Conservation (phyloP, 169 alveolate genomes). For the Cyclospora cayetanensis region DNA sequence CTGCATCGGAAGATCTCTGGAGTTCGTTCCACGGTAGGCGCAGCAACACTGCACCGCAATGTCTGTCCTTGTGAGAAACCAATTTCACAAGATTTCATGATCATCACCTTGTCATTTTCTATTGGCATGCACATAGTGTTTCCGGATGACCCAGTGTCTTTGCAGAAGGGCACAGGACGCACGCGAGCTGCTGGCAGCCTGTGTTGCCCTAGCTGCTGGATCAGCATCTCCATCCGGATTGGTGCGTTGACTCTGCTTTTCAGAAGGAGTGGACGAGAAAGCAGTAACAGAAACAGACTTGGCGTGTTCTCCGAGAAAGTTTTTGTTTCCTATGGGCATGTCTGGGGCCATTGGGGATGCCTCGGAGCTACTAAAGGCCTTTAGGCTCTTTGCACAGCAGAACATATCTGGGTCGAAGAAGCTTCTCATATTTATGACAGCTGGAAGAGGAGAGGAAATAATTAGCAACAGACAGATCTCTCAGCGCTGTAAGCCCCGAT, state of each 20-base stretch:
- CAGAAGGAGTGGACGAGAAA: background rate
- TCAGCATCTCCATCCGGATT: background rate
- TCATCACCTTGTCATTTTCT: background rate
- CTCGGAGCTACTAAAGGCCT: background rate
- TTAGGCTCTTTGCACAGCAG: background rate
- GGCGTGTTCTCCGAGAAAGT: background rate
- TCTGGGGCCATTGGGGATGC: conserved; percentile 2
- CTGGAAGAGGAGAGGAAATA: conserved; percentile 24
- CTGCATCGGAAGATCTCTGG: conserved; percentile 30
- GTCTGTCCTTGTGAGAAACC: background rate
- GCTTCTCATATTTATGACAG: background rate
- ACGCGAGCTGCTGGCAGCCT: too few relatives aligned
- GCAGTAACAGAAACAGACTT: background rate
- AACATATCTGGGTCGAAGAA: background rate
- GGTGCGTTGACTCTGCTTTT: background rate
- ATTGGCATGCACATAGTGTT: background rate
- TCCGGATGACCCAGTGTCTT: background rate
- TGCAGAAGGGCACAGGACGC: background rate
- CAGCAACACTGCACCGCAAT: background rate
- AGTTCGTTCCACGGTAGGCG: background rate
- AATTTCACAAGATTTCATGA: background rate
- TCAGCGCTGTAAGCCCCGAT: conserved; percentile 10
- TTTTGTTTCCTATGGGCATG: background rate
- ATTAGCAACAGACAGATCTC: background rate
- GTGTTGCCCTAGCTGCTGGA: too few relatives aligned